Conservation (phyloP, 495 filamentous ascomycete genomes). For the Aspergillus carlsbadensis region DNA sequence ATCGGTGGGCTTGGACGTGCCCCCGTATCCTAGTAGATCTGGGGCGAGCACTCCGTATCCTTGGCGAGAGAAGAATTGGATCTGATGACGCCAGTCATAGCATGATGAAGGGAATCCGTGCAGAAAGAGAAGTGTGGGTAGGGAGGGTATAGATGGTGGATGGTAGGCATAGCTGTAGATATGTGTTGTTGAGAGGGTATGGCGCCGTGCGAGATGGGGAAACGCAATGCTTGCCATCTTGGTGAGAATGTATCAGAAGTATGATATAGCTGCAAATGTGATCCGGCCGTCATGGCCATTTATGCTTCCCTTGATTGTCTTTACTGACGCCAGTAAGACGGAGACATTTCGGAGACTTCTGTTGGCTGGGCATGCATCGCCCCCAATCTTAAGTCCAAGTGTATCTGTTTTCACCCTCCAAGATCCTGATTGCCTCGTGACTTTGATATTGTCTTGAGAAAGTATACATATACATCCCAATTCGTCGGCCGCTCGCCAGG, state of each 20-base stretch:
- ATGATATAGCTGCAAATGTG: background rate
- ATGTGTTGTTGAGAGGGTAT: constrained; percentile 23
- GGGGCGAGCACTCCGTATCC: constrained; percentile 49
- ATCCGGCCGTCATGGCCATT: background rate
- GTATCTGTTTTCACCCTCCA: background rate
- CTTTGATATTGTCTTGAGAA: too few relatives aligned
- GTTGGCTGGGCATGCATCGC: background rate
- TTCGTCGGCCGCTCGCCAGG: too few relatives aligned
- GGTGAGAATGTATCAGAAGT: too few relatives aligned
- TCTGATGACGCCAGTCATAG: constrained; percentile 46
- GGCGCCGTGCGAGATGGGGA: constrained; percentile 11
- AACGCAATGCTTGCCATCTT: constrained; percentile 23
- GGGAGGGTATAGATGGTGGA: constrained; percentile 19
- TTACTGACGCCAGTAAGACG: constrained; percentile 4
- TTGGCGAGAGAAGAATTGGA: constrained; percentile 26
- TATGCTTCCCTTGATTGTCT: background rate
- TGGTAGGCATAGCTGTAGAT: constrained; percentile 34
- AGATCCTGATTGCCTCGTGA: background rate
- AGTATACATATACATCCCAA: too few relatives aligned
- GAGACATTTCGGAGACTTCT: constrained; percentile 13
- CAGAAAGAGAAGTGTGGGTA: constrained; percentile 41
- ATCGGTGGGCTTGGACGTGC: constrained; percentile 37
- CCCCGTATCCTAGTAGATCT: constrained; percentile 51
- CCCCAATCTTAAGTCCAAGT: background rate
- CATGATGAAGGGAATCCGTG: constrained; percentile 44